Evolutionary conservation across 768 basidiomycete species (phyloP).

Genomic region (Serendipita vermifera): DNA sequence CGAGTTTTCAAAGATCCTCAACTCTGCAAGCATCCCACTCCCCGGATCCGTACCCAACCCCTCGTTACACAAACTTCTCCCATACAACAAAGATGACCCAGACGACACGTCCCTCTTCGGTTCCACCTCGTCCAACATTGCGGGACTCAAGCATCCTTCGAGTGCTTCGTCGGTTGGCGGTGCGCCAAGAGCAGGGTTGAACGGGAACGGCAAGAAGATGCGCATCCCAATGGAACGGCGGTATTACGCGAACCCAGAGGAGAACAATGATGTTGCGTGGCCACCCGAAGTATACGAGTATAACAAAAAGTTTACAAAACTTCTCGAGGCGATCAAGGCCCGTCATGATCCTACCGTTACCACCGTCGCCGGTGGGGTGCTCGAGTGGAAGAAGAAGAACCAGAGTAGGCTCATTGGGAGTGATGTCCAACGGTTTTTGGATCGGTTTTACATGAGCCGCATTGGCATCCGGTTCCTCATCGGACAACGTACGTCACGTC

Average conservation of each 20-base stretch:
- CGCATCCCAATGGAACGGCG: conserved; percentile 77
- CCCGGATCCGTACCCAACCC: conserved; percentile 77
- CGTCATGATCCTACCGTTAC: conserved; percentile 97
- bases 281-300: conserved; percentile 91
- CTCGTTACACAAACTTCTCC: conserved; percentile 38
- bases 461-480: conserved; percentile 95
- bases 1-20: conserved; percentile 53
- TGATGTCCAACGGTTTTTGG: conserved; percentile 90
- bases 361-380: conserved; percentile 64
- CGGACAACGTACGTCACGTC: conserved; percentile 63
- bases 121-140: conserved; percentile 13
- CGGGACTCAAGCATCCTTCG: background rate
- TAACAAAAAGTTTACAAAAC: conserved; percentile 80
- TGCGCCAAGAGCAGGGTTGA: conserved; percentile 14
- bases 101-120: conserved; percentile 12
- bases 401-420: conserved; percentile 59
- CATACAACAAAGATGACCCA: conserved; percentile 14
- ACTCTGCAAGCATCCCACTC: conserved; percentile 36
- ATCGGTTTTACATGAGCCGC: conserved; percentile 91
- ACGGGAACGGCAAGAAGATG: conserved; percentile 39
- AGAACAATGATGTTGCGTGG: conserved; percentile 45
- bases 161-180: background rate
- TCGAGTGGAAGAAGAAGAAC: conserved; percentile 83
- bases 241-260: conserved; percentile 65
- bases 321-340: conserved; percentile 78